These are phyloP conservation scores for Wallacemonas collosoma DNA, from an alignment of 208 protist species.

Conservation along the genomic window DNA sequence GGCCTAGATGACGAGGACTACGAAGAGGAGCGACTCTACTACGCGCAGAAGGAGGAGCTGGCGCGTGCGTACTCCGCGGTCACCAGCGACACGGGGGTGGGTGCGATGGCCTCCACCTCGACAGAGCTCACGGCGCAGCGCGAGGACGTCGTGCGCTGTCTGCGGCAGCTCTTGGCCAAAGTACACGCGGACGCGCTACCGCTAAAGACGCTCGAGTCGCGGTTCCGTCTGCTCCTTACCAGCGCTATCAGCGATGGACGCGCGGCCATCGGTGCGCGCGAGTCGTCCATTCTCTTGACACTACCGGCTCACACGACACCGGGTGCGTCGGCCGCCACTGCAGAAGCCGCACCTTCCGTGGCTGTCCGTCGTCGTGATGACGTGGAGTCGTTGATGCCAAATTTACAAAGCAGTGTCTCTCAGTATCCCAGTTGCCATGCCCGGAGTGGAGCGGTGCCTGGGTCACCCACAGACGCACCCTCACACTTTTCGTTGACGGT, in stretches of 20 bases:
- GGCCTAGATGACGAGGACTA: conserved; percentile 62
- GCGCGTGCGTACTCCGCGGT: neutral
- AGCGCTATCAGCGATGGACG: conserved; percentile 3
- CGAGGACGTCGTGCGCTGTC: conserved; percentile 24
- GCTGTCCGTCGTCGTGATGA: neutral
- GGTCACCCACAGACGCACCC: neutral
- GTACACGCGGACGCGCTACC: conserved; percentile 57
- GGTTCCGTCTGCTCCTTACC: conserved; percentile 25
- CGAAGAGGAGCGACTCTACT: conserved; percentile 34
- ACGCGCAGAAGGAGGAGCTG: conserved; percentile 20
- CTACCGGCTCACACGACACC: neutral
- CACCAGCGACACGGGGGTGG: neutral
- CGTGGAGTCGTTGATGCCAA: conserved; percentile 11
- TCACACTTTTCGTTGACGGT: conserved; percentile 31
- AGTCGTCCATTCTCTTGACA: neutral
- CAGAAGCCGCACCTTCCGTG: no score
- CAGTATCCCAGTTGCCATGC: neutral
- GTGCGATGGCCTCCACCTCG: neutral
- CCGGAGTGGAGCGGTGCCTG: neutral
- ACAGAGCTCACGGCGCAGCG: neutral
- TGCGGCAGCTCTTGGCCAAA: conserved; percentile 38
- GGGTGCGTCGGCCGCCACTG: no score
- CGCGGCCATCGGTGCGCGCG: conserved; percentile 1
- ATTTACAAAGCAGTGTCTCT: neutral
- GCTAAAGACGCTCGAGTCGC: conserved; percentile 30